Percentiles rank a stretch among this genome's conserved stretches.
Conservation (phyloP, 2,329 filamentous ascomycete genomes). For the Fusarium robinianum region DNA sequence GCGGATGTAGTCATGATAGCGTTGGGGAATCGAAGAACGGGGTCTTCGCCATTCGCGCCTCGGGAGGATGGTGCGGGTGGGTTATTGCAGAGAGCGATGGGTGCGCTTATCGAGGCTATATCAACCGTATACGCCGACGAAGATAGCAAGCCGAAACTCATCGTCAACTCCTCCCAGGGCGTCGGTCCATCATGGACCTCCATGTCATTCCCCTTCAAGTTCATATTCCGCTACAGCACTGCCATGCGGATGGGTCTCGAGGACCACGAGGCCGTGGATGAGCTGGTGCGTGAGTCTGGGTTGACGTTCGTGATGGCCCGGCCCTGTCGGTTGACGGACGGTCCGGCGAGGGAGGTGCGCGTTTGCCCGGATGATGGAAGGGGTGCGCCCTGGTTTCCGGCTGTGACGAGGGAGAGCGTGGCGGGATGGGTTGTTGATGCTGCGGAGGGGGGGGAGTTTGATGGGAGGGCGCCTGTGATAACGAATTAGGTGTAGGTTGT, state of each 20-base stretch:
- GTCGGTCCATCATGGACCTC: constrained; percentile 50
- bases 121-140: constrained; percentile 46
- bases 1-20: constrained; percentile 52
- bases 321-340: constrained; percentile 49
- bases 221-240: constrained; percentile 49
- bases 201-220: constrained; percentile 47
- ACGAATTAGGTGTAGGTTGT: too few relatives aligned
- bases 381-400: constrained; percentile 47
- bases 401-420: constrained; percentile 45
- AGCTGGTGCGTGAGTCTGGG: constrained; percentile 42
- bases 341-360: constrained; percentile 42
- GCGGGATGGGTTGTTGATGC: constrained; percentile 52
- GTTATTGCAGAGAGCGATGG: constrained; percentile 47
- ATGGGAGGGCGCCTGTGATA: constrained; percentile 52
- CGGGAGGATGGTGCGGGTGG: constrained; percentile 44
- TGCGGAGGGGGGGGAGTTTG: constrained; percentile 47
- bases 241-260: constrained; percentile 52
- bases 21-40: constrained; percentile 51
- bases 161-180: constrained; percentile 57
- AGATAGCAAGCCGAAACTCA: too few relatives aligned
- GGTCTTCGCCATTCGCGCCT: constrained; percentile 53
- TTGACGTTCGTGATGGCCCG: constrained; percentile 48
- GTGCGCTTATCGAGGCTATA: constrained; percentile 40
- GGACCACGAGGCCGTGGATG: constrained; percentile 54
- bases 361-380: constrained; percentile 49